These are phyloP conservation scores for Xylariaceae sp. DNA, from an alignment of 2,329 filamentous ascomycete genomes.

Conservation along the genomic window DNA sequence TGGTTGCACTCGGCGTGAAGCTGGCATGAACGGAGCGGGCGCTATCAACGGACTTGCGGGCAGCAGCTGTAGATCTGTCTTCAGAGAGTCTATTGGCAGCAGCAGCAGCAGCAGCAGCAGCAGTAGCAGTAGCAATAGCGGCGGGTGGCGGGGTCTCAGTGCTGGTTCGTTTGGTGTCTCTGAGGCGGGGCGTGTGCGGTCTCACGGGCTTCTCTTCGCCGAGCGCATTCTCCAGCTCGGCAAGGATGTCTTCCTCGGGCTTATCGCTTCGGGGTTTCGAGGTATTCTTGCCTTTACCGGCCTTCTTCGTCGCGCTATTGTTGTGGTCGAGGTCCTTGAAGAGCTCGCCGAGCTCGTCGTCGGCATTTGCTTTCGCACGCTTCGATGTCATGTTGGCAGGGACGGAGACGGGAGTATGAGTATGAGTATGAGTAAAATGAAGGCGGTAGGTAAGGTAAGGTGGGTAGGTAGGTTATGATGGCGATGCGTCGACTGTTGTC, in stretches of 20 bases:
- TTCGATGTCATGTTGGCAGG: conserved; percentile 51
- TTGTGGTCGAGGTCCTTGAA: conserved; percentile 54
- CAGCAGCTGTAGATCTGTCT: conserved; percentile 47
- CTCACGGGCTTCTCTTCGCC: conserved; percentile 67
- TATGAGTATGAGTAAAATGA: not conserved
- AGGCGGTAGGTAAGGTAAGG: not conserved
- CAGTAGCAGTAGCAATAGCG: conserved; percentile 40
- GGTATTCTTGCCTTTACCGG: conserved; percentile 45
- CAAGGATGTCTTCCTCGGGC: conserved; percentile 68
- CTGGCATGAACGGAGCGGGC: conserved; percentile 64
- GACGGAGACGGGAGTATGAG: not conserved
- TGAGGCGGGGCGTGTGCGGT: conserved; percentile 74
- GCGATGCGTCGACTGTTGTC: not conserved
- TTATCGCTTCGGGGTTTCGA: conserved; percentile 39
- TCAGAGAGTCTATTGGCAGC: conserved; percentile 55
- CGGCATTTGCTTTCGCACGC: conserved; percentile 52
- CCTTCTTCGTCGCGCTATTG: conserved; percentile 46
- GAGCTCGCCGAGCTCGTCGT: conserved; percentile 61
- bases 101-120: conserved; percentile 38
- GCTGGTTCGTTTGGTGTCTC: conserved; percentile 49
- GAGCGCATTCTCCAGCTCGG: conserved; percentile 75
- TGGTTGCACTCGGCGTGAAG: conserved; percentile 63
- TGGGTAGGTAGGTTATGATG: not conserved
- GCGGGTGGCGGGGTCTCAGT: conserved; percentile 45
- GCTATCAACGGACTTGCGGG: conserved; percentile 74